A percentile compares a stretch with the other conserved stretches of the same genome.
These are phyloP conservation scores for Umbellularia californica DNA, from an alignment of 164 flowering plant species.

Conservation along the genomic window DNA sequence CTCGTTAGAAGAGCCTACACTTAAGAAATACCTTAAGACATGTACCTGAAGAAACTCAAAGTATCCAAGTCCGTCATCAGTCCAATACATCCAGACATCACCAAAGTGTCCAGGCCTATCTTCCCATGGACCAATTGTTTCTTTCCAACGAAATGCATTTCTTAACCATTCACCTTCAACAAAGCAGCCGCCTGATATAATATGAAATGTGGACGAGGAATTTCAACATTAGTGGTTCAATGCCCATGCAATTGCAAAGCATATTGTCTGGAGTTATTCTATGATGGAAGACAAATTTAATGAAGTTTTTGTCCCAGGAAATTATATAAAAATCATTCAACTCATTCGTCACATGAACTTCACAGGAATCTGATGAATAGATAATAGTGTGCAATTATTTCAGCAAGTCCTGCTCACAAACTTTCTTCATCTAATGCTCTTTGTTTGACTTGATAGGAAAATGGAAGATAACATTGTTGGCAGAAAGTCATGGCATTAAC, in stretches of 20 bases:
- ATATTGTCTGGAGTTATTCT: not conserved
- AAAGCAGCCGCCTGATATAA: constrained; percentile 71
- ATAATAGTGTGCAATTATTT: not conserved
- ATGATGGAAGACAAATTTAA: not conserved
- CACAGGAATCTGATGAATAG: not conserved
- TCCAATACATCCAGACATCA: constrained; percentile 96
- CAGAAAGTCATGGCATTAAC: not conserved
- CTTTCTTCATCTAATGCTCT: not conserved
- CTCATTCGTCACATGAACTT: not conserved
- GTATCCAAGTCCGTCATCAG: constrained; percentile 94
- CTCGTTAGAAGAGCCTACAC: constrained; percentile 1
- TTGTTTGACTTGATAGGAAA: not conserved
- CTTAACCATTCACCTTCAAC: constrained; percentile 91
- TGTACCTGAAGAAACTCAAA: constrained; percentile 86
- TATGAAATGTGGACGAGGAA: not conserved
- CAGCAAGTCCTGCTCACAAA: too few relatives aligned
- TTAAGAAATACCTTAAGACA: constrained; percentile 4
- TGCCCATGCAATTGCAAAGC: not conserved
- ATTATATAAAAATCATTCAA: not conserved
- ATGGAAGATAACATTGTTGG: not conserved
- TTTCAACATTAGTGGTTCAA: not conserved
- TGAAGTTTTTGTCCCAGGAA: not conserved
- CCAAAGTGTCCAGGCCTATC: constrained; percentile 94
- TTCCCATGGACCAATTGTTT: constrained; percentile 89
- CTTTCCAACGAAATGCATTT: constrained; percentile 95